Base-by-base conservation (phyloP, 768 basidiomycete genomes). In the Boletus sp. region DNA sequence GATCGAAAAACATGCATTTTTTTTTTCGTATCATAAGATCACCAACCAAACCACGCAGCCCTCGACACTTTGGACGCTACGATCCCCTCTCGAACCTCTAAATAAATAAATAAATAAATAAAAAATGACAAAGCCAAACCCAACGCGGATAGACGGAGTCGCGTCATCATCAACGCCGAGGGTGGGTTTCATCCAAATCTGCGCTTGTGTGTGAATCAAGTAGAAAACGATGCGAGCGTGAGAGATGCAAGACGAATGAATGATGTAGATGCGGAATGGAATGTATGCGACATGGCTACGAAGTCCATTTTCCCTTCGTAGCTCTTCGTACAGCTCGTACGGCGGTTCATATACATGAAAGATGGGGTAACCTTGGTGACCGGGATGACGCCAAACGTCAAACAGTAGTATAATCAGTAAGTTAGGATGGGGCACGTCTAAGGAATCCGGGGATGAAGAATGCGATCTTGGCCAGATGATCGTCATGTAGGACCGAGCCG, bases 241-340 rank as follows among this genome's bases (percentile, higher is more conserved):
- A 7, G 10, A 14, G 13, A 32, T 47, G 40, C 35, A 34, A 47
- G 14, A 46, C n/a, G n/a, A n/a, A n/a, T n/a, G 35, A 32, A 30
- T 25, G 46, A 38, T 17, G 13, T 50, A 46, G 2, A 27, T 19
- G 30, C 17, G n/a, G n/a, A n/a, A n/a, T n/a, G 15, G 32, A 33
- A 48, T 2, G 4, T 40, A 37, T 38, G 42, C 33, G 21, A 33
- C 46, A 54, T 47, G 41, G 34, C 34, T n/a, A 21, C 27, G 19
- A 32, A 7, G 42, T 19, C 23, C 30, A 25, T n/a, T 50, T 11
- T 43, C 25, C 30, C 25, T 42, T 50, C 53, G 14, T 63, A 42
- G 23, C 25, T 46, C 34, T 47, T 64, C 45, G 37, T 48, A 21
- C 15, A 15, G 21, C 11, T 61, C 48, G 42, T 50, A 47, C 32